Conservation (phyloP, 352 stramenopile genomes). For the Phytophthora palmivora region DNA sequence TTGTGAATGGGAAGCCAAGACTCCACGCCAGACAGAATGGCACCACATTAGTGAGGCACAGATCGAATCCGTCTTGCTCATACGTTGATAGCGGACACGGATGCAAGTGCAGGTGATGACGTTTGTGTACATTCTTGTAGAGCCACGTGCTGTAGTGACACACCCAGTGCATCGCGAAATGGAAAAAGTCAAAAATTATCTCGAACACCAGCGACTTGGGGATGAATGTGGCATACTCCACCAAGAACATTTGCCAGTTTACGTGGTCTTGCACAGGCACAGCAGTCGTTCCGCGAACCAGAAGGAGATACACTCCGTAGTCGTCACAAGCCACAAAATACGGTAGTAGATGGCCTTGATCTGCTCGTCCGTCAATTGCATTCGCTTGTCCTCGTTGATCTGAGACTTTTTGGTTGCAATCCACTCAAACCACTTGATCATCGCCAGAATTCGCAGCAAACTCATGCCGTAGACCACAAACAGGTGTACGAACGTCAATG, state of each 20-base stretch:
- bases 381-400: slow-evolving; percentile 71
- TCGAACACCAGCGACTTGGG: slow-evolving; percentile 88
- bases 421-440: slow-evolving; percentile 85
- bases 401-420: slow-evolving; percentile 73
- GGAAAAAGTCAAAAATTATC: slow-evolving; percentile 87
- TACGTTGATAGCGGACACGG: slow-evolving; percentile 86
- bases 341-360: slow-evolving; percentile 58
- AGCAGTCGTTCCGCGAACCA: slow-evolving; percentile 39
- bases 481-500: slow-evolving; percentile 1
- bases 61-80: slow-evolving; percentile 79
- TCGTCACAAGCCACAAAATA: slow-evolving; percentile 71
- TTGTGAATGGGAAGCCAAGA: slow-evolving; percentile 54
- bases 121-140: slow-evolving; percentile 86
- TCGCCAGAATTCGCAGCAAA: slow-evolving; percentile 63
- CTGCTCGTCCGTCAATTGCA: slow-evolving; percentile 50
- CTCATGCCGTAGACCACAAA: slow-evolving; percentile 48
- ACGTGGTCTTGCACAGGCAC: background rate
- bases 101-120: slow-evolving; percentile 82
- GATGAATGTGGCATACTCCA: slow-evolving; percentile 71
- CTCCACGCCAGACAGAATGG: slow-evolving; percentile 64
- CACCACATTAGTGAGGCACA: slow-evolving; percentile 81
- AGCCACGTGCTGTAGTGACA: slow-evolving; percentile 75
- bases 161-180: slow-evolving; percentile 80
- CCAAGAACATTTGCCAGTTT: slow-evolving; percentile 37
- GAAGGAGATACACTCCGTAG: slow-evolving; percentile 76